A percentile compares a stretch with the other conserved stretches of the same genome.
These are phyloP conservation scores for Prunus kanzakura DNA, from an alignment of 306 rosid genomes.

Conservation along the genomic window DNA sequence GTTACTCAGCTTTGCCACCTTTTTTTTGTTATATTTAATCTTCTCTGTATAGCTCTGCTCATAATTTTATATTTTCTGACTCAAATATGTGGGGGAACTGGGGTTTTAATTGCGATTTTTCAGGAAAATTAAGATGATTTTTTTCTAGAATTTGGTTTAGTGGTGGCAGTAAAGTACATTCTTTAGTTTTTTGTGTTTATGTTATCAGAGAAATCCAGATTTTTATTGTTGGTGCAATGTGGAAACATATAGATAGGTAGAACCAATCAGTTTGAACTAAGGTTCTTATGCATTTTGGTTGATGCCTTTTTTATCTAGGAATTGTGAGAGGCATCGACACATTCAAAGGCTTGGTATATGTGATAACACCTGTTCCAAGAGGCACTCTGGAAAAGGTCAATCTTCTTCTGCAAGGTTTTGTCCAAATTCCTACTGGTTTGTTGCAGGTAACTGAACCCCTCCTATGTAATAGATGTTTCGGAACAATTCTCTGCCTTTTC, in stretches of 20 bases:
- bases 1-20: constrained; percentile 24
- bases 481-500: constrained; percentile 5
- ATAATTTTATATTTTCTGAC: background rate
- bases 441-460: constrained; percentile 57
- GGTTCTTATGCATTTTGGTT: constrained; percentile 12
- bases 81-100: background rate
- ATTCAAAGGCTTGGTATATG: constrained; percentile 61
- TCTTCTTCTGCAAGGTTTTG: constrained; percentile 72
- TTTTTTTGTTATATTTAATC: background rate
- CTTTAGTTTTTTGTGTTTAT: background rate
- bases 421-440: constrained; percentile 79
- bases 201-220: background rate
- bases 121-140: background rate
- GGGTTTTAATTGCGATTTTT: background rate
- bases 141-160: background rate
- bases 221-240: background rate
- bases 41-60: background rate
- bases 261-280: background rate
- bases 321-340: constrained; percentile 89
- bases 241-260: background rate
- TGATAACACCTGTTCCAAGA: constrained; percentile 81
- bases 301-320: constrained; percentile 48
- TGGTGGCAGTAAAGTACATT: background rate
- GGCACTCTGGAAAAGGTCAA: constrained; percentile 72
- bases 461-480: background rate